Percentiles rank a stretch among this genome's conserved stretches.
Evolutionary conservation across 2,329 filamentous ascomycete species (phyloP).

Genomic region (Thermoascus crustaceus): DNA sequence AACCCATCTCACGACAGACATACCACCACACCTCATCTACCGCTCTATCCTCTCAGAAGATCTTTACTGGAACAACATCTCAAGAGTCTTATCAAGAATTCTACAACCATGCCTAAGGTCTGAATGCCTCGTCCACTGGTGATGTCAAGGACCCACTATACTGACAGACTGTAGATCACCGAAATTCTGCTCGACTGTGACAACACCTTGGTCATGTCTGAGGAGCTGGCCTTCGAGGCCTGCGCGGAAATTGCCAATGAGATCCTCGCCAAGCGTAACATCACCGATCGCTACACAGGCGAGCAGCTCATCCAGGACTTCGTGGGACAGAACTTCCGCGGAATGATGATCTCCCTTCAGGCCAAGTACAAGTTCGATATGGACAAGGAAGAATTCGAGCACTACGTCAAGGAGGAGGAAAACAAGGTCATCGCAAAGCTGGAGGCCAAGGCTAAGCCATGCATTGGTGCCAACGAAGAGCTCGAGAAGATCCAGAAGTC

Average conservation of each 20-base stretch:
- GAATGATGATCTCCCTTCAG: slow-evolving; percentile 74
- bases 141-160: slow-evolving; percentile 8
- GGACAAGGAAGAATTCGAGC: slow-evolving; percentile 58
- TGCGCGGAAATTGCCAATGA: slow-evolving; percentile 84
- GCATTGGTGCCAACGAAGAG: slow-evolving; percentile 58
- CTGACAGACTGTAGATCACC: slow-evolving; percentile 46
- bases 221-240: slow-evolving; percentile 83
- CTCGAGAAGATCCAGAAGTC: slow-evolving; percentile 56
- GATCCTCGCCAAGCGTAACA: slow-evolving; percentile 60
- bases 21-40: neutral
- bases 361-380: slow-evolving; percentile 68
- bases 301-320: slow-evolving; percentile 74
- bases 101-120: slow-evolving; percentile 25
- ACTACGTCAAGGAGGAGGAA: slow-evolving; percentile 69
- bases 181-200: slow-evolving; percentile 66
- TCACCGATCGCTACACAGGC: slow-evolving; percentile 65
- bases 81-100: neutral
- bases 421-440: slow-evolving; percentile 78
- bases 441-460: slow-evolving; percentile 57
- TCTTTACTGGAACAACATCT: too few species aligned
- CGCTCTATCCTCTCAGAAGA: too few species aligned
- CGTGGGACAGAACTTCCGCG: slow-evolving; percentile 89
- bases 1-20: neutral
- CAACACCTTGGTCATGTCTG: slow-evolving; percentile 90
- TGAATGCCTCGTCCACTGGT: slow-evolving; percentile 7